Evolutionary conservation across 257 asterid genomes (phyloP), one percentile per base, ranked within the genome.

Genomic region (Scutellaria baicalensis): DNA sequence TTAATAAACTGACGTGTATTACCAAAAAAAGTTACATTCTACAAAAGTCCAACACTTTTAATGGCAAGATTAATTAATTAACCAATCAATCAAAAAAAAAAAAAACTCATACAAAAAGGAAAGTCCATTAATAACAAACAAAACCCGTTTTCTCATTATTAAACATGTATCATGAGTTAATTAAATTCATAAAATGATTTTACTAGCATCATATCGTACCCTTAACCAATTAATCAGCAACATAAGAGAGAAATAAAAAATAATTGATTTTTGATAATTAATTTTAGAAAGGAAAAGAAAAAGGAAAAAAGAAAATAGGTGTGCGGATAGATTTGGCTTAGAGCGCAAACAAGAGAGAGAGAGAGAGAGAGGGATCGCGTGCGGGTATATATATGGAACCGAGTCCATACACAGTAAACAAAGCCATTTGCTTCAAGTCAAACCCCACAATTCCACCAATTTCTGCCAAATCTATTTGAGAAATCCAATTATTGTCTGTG

Each of bases 321-420:
- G 18, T 70, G 73, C 49, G 69, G 78, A 75, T 78, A 69, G 78
- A 83, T 75, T 74, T 76, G 44, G 74, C 64, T 73, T 74, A 57
- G 69, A 44, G 68, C 43, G 47, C 50, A 80, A 65, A 74, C 71
- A 48, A 52, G 38, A 55, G 60, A 56, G 66, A 71, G 54, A 75
- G 65, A 73, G 68, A 73, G 82, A 80, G 65, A 73, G 67, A 73
- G 82, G 82, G 73, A 68, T 76, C 82, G 80, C 82, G 82, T 78
- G 86, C 31, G 75, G 36, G 52, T 70, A 64, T 61, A 78, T 63
- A 68, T 8, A 48, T 31, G 36, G 55, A 73, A 55, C 80, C 74
- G 42, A 76, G 78, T 70, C 82, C 78, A 21, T 47, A 23, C 70
- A 78, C 79, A 71, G 76, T 52, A 68, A 72, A 70, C 39, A 36